Conservation (phyloP, 345 rosid species). For the Lepidium africanum region DNA sequence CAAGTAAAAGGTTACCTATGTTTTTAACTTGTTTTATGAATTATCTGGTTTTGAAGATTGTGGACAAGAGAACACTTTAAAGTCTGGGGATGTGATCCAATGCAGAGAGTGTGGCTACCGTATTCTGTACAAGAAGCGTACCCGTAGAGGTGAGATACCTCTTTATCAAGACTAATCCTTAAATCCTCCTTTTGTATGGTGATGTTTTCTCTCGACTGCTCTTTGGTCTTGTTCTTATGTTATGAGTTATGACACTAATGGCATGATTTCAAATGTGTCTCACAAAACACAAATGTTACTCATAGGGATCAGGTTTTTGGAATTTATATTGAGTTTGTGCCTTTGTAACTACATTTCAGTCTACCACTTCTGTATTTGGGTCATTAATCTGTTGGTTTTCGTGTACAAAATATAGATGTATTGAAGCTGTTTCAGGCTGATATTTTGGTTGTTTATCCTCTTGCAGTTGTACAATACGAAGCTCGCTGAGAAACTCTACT, state of each 20-base stretch:
- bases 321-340: background rate
- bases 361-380: background rate
- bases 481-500: conserved; percentile 36
- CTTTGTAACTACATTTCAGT: background rate
- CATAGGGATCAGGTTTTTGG: background rate
- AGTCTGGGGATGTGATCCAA: conserved; percentile 77
- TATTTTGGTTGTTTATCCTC: background rate
- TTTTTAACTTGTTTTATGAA: background rate
- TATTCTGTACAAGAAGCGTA: conserved; percentile 89
- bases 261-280: background rate
- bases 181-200: background rate
- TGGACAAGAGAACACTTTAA: conserved; percentile 64
- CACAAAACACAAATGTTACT: background rate
- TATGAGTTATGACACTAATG: background rate
- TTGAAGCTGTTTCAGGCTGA: background rate
- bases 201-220: background rate
- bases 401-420: background rate
- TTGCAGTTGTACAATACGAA: conserved; percentile 62
- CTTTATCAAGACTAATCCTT: background rate
- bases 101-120: conserved; percentile 92
- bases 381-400: background rate
- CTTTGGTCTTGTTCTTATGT: background rate
- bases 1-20: background rate
- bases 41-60: conserved; percentile 34
- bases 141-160: conserved; percentile 55